Evolutionary conservation across 768 basidiomycete genomes (phyloP), one percentile per base, ranked within the genome.

Genomic region (Lentinula raphanica): DNA sequence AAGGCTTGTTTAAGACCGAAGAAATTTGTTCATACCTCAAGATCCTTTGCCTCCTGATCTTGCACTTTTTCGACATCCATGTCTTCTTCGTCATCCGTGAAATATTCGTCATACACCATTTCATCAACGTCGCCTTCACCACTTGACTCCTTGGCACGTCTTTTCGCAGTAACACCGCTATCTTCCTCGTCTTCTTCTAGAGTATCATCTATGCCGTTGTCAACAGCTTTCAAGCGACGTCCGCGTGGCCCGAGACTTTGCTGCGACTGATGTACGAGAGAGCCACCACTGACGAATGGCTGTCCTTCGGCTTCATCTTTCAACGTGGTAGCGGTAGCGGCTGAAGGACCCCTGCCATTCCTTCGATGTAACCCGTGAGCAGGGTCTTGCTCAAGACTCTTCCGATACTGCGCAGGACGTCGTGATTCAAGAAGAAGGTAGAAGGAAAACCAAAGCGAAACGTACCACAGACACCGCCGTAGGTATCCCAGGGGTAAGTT

Each of bases 41-140:
- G 60, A 62, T 11, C 66, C 69, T 64, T 81, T 84, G 39, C 74
- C 82, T 93, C 92, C 63, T 93, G 90, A 55, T 94, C 92, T 39
- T 92, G 83, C 3, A 31, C 23, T 57, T 83, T 80, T 56, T 89
- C 88, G 11, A 83, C 79, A 15, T 80, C 80, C 70, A 85, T 80
- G 64, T 84, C 84, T 65, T 94, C 92, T 35, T 94, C 92, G 59
- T 94, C 92, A 64, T 94, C 92, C 2, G 89, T 88, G 65, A 92
- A 88, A 17, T 90, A 87, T 65, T 88, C 90, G 64, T 94, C 91
- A 62, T 83, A 94, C 7, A 86, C 78, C 56, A 90, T 79, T 68
- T 94, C 92, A 65, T 94, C 92, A 59, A 89, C 65, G 65, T 90
- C 90, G 5, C 90, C 91, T 62, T 94, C 92, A 19, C 76, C 86